Evolutionary conservation across 495 filamentous ascomycete genomes (phyloP).

Genomic region (Chaetomidium leptoderma): DNA sequence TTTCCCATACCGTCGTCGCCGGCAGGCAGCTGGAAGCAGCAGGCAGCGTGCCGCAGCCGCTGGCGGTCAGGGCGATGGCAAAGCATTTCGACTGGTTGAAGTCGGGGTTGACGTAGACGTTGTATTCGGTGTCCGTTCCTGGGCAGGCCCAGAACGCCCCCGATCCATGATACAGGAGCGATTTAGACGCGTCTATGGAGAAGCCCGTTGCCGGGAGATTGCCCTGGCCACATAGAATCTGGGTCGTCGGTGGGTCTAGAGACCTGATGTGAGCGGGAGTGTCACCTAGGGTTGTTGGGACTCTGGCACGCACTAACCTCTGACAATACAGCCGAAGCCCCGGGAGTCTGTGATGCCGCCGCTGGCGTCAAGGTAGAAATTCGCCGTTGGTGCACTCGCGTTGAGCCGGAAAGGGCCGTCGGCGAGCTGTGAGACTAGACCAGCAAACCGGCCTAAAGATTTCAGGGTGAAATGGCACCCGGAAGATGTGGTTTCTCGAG

Average conservation of each 20-base stretch:
- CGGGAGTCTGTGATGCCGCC: neutral
- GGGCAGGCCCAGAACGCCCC: neutral
- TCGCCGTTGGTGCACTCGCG: neutral
- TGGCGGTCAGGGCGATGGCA: neutral
- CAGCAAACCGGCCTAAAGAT: too few relatives aligned
- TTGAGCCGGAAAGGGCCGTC: neutral
- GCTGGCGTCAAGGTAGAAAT: neutral
- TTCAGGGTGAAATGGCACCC: neutral
- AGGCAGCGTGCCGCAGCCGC: neutral
- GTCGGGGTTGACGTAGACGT: neutral
- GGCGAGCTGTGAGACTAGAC: neutral
- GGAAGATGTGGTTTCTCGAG: too few relatives aligned
- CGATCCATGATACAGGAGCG: neutral
- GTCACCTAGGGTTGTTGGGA: too few relatives aligned
- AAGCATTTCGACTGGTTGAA: neutral
- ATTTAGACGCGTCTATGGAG: neutral
- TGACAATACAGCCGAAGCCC: neutral
- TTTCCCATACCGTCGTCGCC: neutral
- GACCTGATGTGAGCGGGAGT: too few relatives aligned
- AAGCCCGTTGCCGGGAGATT: neutral
- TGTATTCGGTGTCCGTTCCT: neutral
- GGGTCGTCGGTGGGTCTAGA: neutral
- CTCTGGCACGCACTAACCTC: neutral
- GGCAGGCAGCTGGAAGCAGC: neutral
- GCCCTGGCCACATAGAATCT: neutral